These are phyloP conservation scores for Rhynchosporium secalis DNA, from an alignment of 2,329 filamentous ascomycete genomes.

Conservation along the genomic window DNA sequence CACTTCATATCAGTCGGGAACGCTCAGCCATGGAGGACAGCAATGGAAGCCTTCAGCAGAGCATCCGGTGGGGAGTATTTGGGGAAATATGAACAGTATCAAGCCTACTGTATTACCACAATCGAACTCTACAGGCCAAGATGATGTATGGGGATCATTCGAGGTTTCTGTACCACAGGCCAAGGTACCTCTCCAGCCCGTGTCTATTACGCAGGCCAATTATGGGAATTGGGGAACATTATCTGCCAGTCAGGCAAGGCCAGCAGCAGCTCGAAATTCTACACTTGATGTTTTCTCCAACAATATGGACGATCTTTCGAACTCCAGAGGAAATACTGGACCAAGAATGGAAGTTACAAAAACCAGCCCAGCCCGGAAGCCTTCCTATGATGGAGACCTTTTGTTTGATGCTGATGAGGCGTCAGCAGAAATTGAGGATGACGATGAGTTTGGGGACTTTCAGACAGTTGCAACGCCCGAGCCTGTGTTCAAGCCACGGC, in stretches of 20 bases:
- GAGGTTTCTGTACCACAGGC: conserved; percentile 23
- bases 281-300: conserved; percentile 35
- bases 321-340: conserved; percentile 14
- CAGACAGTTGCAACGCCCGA: conserved; percentile 50
- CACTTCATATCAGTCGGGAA: conserved; percentile 13
- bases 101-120: conserved; percentile 17
- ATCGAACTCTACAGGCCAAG: conserved; percentile 21
- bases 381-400: conserved; percentile 34
- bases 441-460: conserved; percentile 69
- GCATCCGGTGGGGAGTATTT: conserved; percentile 29
- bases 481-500: conserved; percentile 25
- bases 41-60: conserved; percentile 28
- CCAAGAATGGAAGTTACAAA: conserved; percentile 14
- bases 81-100: conserved; percentile 32
- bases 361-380: conserved; percentile 17
- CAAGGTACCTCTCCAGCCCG: conserved; percentile 11
- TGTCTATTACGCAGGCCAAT: conserved; percentile 16
- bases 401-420: conserved; percentile 43
- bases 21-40: conserved; percentile 12
- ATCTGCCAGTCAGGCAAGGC: conserved; percentile 18
- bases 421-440: conserved; percentile 44
- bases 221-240: conserved; percentile 18
- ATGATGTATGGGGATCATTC: conserved; percentile 39
- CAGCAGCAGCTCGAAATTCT: conserved; percentile 29
- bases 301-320: conserved; percentile 22